Percentiles rank a stretch among this genome's conserved stretches.
phyloP scores from a whole-genome alignment of 2,329 filamentous ascomycete genomes.

The Epichloe sibirici region DNA sequence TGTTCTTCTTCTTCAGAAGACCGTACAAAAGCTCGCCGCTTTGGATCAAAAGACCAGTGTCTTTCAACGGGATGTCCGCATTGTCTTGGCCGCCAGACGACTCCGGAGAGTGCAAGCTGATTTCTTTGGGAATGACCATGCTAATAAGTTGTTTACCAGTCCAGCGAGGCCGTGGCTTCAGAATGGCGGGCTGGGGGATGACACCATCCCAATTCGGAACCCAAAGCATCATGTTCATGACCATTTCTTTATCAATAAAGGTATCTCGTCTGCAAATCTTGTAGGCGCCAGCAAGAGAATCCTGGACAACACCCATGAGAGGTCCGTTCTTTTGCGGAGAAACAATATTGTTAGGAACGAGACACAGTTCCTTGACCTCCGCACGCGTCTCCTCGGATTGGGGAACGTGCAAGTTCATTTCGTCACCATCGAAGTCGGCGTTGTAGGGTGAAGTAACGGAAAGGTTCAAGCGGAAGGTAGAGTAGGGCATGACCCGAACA shows the following conservation, averaged over 20 bases:
- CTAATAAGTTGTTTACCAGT: constrained; percentile 97
- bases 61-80: constrained; percentile 51
- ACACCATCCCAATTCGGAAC: constrained; percentile 95
- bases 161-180: constrained; percentile 88
- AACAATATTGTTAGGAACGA: constrained; percentile 98
- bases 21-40: constrained; percentile 85
- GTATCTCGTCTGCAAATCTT: constrained; percentile 90
- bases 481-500: constrained; percentile 97
- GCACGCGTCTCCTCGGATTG: constrained; percentile 95
- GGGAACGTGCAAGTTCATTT: constrained; percentile 99
- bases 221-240: constrained; percentile 97
- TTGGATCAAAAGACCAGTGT: constrained; percentile 72
- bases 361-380: constrained; percentile 85
- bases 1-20: constrained; percentile 82
- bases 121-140: constrained; percentile 75
- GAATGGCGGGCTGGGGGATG: constrained; percentile 83
- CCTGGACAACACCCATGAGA: constrained; percentile 98
- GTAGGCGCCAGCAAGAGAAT: constrained; percentile 91
- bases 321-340: constrained; percentile 94
- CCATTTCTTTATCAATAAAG: constrained; percentile 77
- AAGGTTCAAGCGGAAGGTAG: constrained; percentile 92
- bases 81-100: constrained; percentile 22
- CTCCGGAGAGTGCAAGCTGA: constrained; percentile 65
- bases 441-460: constrained; percentile 99
- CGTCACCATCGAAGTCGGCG: constrained; percentile 98